Percentiles rank a stretch among this genome's conserved stretches.
phyloP scores from a whole-genome alignment of 2,329 filamentous ascomycete species.

The Hypoxylon sp. region DNA sequence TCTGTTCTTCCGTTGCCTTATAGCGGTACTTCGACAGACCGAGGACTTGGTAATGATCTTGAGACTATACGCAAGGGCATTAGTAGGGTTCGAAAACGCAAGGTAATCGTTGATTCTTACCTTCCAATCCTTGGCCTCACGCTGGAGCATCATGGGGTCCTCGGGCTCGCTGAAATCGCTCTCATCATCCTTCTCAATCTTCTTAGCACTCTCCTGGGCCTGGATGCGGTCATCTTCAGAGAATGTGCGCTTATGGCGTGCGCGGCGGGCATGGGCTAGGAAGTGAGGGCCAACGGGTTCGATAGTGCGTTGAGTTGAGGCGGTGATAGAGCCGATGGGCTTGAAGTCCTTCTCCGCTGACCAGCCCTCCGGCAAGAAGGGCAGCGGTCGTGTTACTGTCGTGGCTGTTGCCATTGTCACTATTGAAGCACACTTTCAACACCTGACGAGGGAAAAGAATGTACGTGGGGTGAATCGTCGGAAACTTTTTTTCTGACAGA shows the following conservation, averaged over 20 bases:
- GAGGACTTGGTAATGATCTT: constrained; percentile 98
- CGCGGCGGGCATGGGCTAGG: constrained; percentile 94
- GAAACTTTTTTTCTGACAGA: constrained; percentile 40
- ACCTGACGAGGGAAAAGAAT: constrained; percentile 38
- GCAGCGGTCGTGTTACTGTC: constrained; percentile 76
- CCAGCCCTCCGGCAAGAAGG: constrained; percentile 85
- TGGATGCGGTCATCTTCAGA: constrained; percentile 98
- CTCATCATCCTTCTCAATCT: constrained; percentile 90
- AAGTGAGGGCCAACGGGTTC: constrained; percentile 98
- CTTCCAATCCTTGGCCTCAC: constrained; percentile 99
- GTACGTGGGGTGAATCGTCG: constrained; percentile 30
- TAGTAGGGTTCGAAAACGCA: constrained; percentile 10
- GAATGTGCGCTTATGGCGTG: constrained; percentile 97
- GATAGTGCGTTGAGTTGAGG: constrained; percentile 86
- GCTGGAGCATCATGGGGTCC: constrained; percentile 90
- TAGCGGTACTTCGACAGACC: constrained; percentile 93
- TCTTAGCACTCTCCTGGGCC: constrained; percentile 94
- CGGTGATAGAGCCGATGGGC: constrained; percentile 80
- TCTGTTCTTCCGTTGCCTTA: constrained; percentile 96
- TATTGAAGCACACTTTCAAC: constrained; percentile 22
- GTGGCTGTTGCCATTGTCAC: constrained; percentile 74
- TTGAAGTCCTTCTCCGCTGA: constrained; percentile 93
- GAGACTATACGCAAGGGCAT: constrained; percentile 68
- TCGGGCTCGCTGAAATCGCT: constrained; percentile 95
- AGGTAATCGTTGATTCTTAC: constrained; percentile 62